Conservation (phyloP, 2,329 filamentous ascomycete species). For the Penicillium sclerotiorum region DNA sequence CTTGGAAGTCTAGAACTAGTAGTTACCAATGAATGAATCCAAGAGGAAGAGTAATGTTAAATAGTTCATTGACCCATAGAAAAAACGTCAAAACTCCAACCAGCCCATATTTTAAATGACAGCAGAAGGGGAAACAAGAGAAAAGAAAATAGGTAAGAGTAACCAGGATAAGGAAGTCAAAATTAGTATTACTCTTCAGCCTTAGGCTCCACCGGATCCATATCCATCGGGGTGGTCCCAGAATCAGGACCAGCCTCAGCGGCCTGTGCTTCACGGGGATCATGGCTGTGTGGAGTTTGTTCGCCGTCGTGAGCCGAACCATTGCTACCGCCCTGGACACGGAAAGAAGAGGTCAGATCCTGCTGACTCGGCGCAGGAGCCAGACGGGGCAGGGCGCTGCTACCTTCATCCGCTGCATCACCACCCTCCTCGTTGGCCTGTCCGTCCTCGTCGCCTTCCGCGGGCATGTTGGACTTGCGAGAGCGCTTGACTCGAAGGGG, state of each 20-base stretch:
- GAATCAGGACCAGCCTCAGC: constrained; percentile 23
- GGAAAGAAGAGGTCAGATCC: constrained; percentile 42
- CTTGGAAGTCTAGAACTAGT: too few species aligned
- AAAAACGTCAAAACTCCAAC: constrained; percentile 5
- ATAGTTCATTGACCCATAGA: not conserved
- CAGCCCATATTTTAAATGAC: not conserved
- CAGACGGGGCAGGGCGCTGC: constrained; percentile 36
- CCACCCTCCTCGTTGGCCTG: constrained; percentile 22
- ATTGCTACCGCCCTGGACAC: constrained; percentile 34
- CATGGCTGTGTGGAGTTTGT: constrained; percentile 19
- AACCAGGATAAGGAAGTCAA: too few species aligned
- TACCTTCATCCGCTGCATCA: constrained; percentile 18
- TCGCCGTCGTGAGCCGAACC: constrained; percentile 31
- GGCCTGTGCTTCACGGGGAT: constrained; percentile 13
- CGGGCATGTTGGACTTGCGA: constrained; percentile 38
- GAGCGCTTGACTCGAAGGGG: constrained; percentile 49
- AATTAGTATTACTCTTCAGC: constrained; percentile 30
- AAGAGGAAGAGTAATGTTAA: not conserved
- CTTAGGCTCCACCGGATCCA: constrained; percentile 40
- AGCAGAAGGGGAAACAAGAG: constrained; percentile 12
- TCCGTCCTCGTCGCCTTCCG: constrained; percentile 31
- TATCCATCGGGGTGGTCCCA: constrained; percentile 39
- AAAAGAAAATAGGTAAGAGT: constrained; percentile 3
- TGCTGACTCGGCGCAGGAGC: constrained; percentile 40
- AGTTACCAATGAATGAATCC: not conserved